Conservation (phyloP, 1,139 yeast species). For the Taiozyma onychis region DNA sequence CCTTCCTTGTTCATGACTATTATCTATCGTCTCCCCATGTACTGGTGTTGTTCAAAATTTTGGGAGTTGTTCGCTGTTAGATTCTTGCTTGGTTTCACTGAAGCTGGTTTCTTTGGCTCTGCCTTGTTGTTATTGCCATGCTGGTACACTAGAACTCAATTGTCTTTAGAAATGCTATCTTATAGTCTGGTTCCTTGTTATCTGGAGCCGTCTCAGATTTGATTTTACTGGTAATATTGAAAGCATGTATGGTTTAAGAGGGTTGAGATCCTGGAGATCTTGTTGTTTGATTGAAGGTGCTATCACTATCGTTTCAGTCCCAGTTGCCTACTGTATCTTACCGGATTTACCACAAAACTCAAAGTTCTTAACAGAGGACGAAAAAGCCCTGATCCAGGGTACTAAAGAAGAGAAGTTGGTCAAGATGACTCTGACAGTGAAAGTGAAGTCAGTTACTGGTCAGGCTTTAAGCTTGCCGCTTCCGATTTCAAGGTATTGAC, state of each 20-base stretch:
- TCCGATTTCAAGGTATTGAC: slow-evolving; percentile 44
- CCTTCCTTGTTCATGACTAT: slow-evolving; percentile 41
- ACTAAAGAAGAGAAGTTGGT: slow-evolving; percentile 47
- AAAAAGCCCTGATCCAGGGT: slow-evolving; percentile 38
- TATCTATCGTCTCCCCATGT: slow-evolving; percentile 40
- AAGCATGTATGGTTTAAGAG: slow-evolving; percentile 26
- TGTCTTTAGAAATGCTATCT: slow-evolving; percentile 33
- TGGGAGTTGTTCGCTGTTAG: slow-evolving; percentile 38
- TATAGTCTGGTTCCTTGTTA: slow-evolving; percentile 29
- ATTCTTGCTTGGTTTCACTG: slow-evolving; percentile 43
- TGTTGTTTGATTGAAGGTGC: slow-evolving; percentile 36
- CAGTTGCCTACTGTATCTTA: slow-evolving; percentile 28
- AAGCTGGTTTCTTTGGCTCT: slow-evolving; percentile 46
- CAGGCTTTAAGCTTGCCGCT: slow-evolving; percentile 37
- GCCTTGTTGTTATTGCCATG: slow-evolving; percentile 30
- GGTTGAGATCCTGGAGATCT: slow-evolving; percentile 33
- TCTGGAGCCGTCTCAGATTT: slow-evolving; percentile 37
- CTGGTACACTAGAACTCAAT: slow-evolving; percentile 30
- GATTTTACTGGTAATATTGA: slow-evolving; percentile 35
- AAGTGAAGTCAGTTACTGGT: slow-evolving; percentile 32
- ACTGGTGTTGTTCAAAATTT: slow-evolving; percentile 35
- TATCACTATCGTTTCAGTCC: slow-evolving; percentile 28
- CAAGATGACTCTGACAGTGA: slow-evolving; percentile 46
- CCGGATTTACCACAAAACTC: slow-evolving; percentile 41
- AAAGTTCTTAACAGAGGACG: slow-evolving; percentile 35